Conservation (phyloP, 2,329 filamentous ascomycete genomes). For the Penicillium sp. region DNA sequence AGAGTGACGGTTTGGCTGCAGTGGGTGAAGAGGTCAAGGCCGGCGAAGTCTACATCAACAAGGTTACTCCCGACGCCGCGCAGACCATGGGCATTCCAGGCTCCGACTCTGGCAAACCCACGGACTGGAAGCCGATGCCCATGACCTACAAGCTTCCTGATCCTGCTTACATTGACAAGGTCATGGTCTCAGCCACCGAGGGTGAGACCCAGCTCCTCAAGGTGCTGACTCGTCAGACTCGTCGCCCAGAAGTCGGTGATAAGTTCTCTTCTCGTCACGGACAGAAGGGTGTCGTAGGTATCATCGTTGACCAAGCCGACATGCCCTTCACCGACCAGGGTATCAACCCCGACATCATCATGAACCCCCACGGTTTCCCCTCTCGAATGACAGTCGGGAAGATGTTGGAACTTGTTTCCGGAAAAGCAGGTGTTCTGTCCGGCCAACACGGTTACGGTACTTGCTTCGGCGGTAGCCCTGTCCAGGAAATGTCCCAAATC, state of each 20-base stretch:
- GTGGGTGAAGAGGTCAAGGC: conserved; percentile 76
- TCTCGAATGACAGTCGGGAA: conserved; percentile 99
- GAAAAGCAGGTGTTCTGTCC: conserved; percentile 85
- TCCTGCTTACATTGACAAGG: conserved; percentile 89
- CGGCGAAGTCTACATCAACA: conserved; percentile 87
- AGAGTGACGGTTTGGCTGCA: conserved; percentile 81
- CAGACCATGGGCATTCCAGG: conserved; percentile 63
- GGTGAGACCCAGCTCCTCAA: conserved; percentile 85
- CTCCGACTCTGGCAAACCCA: conserved; percentile 56
- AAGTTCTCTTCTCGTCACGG: conserved; percentile 99
- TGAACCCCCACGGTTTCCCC: conserved; percentile 99
- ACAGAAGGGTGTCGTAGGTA: conserved; percentile 95
- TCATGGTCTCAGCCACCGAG: conserved; percentile 88
- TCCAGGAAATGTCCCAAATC: conserved; percentile 84
- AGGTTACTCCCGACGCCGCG: conserved; percentile 78
- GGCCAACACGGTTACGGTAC: conserved; percentile 88
- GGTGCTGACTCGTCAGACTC: conserved; percentile 92
- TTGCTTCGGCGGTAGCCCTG: conserved; percentile 76
- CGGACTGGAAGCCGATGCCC: conserved; percentile 39
- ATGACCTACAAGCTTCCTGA: conserved; percentile 78
- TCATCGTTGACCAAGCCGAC: conserved; percentile 94
- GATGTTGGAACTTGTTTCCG: conserved; percentile 89
- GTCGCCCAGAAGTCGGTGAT: conserved; percentile 90
- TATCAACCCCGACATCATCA: conserved; percentile 96
- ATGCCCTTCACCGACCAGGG: conserved; percentile 93